phyloP scores from a whole-genome alignment of 2,329 filamentous ascomycete genomes.

The Sporothrix dimorphospora region DNA sequence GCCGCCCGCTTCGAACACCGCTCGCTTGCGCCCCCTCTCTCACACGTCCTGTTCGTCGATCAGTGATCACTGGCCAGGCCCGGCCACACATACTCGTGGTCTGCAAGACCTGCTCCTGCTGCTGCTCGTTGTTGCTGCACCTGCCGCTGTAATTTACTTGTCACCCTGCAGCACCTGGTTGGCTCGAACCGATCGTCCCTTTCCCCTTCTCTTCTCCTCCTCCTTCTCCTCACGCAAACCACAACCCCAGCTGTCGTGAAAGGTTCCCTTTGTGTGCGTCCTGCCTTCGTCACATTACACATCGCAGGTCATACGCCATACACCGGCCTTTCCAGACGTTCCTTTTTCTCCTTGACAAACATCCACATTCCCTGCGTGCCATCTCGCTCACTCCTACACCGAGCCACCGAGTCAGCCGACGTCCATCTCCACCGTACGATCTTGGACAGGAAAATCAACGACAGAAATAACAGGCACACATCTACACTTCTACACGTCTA shows the following conservation, averaged over 20 bases:
- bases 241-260: background rate
- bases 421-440: background rate
- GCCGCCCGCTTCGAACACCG: constrained; percentile 9
- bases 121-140: background rate
- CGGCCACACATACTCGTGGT: background rate
- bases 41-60: background rate
- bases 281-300: background rate
- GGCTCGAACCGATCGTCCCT: background rate
- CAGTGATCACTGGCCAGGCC: background rate
- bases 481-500: background rate
- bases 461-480: background rate
- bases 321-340: background rate
- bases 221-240: background rate
- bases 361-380: background rate
- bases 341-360: background rate
- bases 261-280: background rate
- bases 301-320: background rate
- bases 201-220: background rate
- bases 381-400: constrained; percentile 25
- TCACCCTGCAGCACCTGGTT: constrained; percentile 16
- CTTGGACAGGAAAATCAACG: background rate
- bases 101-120: background rate
- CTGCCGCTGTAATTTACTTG: background rate
- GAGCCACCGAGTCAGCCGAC: constrained; percentile 21
- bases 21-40: constrained; percentile 1